A percentile compares a stretch with the other conserved stretches of the same genome.
Conservation (phyloP, 1,139 yeast genomes). For the Suzukiozyma palmioleophila region DNA sequence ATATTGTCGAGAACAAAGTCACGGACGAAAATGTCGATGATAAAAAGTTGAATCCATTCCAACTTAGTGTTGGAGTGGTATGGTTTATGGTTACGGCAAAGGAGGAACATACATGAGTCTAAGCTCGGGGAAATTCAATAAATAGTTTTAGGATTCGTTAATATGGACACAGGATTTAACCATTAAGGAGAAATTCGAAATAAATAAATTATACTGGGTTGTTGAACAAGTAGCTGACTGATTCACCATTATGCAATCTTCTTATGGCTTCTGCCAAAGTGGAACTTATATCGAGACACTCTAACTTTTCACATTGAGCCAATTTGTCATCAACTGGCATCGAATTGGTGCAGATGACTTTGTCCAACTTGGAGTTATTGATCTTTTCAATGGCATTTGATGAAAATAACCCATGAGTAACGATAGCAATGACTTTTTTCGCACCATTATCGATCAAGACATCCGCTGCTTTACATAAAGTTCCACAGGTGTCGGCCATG, state of each 20-base stretch:
- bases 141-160: no score
- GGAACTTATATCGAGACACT: constrained; percentile 67
- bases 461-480: constrained; percentile 73
- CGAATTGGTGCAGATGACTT: constrained; percentile 71
- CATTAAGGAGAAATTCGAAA: constrained; percentile 10
- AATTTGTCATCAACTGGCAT: constrained; percentile 61
- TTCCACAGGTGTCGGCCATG: constrained; percentile 85
- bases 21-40: constrained; percentile 30
- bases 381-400: constrained; percentile 65
- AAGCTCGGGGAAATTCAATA: background rate
- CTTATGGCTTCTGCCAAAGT: constrained; percentile 77
- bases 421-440: constrained; percentile 70
- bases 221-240: constrained; percentile 68
- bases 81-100: constrained; percentile 51
- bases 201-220: constrained; percentile 32
- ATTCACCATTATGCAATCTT: constrained; percentile 80
- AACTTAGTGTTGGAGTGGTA: constrained; percentile 40
- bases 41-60: constrained; percentile 42
- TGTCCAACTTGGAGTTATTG: constrained; percentile 51
- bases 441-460: constrained; percentile 59
- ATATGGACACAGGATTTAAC: background rate
- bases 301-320: constrained; percentile 49
- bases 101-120: constrained; percentile 19
- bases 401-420: constrained; percentile 76
- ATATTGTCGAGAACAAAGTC: constrained; percentile 45